phyloP scores from a whole-genome alignment of 2,329 filamentous ascomycete species.

The Sclerotinia sclerotiorum region DNA sequence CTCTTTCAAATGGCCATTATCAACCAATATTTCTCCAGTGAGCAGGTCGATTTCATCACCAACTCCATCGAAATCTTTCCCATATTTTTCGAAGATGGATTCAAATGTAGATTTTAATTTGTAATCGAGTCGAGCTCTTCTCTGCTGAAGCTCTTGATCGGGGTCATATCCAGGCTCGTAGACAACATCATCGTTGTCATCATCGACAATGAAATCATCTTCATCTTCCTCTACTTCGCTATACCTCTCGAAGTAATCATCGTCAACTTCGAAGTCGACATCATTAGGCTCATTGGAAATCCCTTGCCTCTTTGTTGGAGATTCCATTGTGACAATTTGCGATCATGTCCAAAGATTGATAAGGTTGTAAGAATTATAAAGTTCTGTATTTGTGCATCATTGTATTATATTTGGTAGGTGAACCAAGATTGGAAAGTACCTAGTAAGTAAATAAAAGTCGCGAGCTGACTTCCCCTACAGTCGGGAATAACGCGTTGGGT shows the following conservation, averaged over 20 bases:
- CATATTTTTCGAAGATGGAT: conserved; percentile 85
- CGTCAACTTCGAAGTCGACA: conserved; percentile 28
- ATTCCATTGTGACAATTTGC: conserved; percentile 50
- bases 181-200: conserved; percentile 25
- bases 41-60: conserved; percentile 87
- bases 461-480: background rate
- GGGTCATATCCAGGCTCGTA: conserved; percentile 47
- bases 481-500: conserved; percentile 8
- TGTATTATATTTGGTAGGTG: background rate
- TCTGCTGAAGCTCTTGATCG: conserved; percentile 58
- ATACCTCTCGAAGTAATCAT: conserved; percentile 26
- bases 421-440: background rate
- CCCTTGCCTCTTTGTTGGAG: conserved; percentile 59
- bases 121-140: conserved; percentile 64
- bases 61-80: conserved; percentile 74
- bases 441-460: background rate
- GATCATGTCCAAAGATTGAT: conserved; percentile 2
- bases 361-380: background rate
- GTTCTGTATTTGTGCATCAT: background rate
- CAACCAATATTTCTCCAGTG: conserved; percentile 79
- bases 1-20: conserved; percentile 79
- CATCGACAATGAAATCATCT: conserved; percentile 23
- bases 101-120: conserved; percentile 84
- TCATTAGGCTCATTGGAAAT: conserved; percentile 44
- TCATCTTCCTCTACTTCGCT: conserved; percentile 26